Percentiles rank a stretch among this genome's conserved stretches.
Conservation (phyloP, 2,329 filamentous ascomycete species). For the Coniochaeta prunicola region DNA sequence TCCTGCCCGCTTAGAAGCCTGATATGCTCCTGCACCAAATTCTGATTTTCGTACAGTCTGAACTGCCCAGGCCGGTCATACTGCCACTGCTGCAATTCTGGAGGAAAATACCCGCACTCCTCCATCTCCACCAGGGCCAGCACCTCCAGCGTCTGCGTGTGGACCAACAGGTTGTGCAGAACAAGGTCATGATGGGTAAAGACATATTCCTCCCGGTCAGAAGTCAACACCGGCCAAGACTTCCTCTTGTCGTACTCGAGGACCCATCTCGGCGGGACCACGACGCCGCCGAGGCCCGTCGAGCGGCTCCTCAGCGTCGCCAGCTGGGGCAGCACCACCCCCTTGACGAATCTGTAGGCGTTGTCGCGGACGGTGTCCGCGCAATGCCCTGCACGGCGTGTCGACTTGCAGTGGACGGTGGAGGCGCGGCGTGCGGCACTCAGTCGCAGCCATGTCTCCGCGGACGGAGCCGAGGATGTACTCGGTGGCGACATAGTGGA, state of each 20-base stretch:
- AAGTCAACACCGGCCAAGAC: neutral
- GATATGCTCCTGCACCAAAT: neutral
- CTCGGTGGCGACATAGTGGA: neutral
- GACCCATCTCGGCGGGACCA: neutral
- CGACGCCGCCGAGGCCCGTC: neutral
- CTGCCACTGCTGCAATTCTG: neutral
- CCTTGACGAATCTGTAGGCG: neutral
- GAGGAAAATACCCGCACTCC: neutral
- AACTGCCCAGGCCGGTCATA: neutral
- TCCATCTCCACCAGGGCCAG: neutral
- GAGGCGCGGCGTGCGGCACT: neutral
- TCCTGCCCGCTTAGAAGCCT: neutral
- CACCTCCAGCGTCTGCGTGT: neutral
- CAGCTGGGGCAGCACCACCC: neutral
- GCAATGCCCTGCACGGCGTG: neutral
- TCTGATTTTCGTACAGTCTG: neutral
- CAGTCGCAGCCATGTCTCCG: neutral
- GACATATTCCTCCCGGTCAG: neutral
- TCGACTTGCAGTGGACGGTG: neutral
- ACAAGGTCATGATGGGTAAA: neutral
- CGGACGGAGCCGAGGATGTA: neutral
- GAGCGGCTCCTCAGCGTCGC: neutral
- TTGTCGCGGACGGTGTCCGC: neutral
- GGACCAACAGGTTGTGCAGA: neutral
- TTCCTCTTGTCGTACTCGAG: neutral